Percentiles rank a stretch among this genome's conserved stretches.
Evolutionary conservation across 306 rosid genomes (phyloP).

Genomic region (Glycine latifolia): DNA sequence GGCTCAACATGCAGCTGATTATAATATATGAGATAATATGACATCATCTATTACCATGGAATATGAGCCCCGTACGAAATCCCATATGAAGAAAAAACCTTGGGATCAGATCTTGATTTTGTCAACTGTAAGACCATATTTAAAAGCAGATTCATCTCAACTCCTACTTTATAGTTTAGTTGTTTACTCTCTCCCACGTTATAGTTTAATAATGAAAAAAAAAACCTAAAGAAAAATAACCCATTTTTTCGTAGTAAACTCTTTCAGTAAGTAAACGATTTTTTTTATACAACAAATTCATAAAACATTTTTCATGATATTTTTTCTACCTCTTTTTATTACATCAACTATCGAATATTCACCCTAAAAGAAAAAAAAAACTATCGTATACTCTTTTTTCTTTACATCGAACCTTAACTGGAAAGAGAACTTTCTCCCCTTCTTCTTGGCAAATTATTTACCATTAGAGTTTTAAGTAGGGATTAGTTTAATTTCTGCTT

Average conservation of each 20-base stretch:
- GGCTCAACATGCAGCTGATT: conserved; percentile 36
- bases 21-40: conserved; percentile 15
- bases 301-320: not conserved
- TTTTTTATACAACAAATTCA: not conserved
- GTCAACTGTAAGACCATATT: no score
- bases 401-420: not conserved
- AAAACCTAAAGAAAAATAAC: not conserved
- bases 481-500: not conserved
- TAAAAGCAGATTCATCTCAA: conserved; percentile 41
- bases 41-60: conserved; percentile 52
- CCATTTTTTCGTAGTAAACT: conserved; percentile 15
- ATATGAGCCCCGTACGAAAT: conserved; percentile 57
- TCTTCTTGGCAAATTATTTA: not conserved
- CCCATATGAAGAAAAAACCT: no score
- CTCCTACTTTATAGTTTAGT: conserved; percentile 41
- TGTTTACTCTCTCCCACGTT: conserved; percentile 55
- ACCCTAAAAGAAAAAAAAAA: no score
- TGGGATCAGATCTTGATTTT: no score
- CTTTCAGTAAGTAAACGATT: conserved; percentile 3
- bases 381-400: not conserved
- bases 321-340: not conserved
- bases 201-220: conserved; percentile 32
- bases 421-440: conserved; percentile 15
- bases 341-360: not conserved
- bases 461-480: not conserved